Evolutionary conservation across 139 green algal genomes (phyloP).

Genomic region (Auxenochlorella pyrenoidosa): DNA sequence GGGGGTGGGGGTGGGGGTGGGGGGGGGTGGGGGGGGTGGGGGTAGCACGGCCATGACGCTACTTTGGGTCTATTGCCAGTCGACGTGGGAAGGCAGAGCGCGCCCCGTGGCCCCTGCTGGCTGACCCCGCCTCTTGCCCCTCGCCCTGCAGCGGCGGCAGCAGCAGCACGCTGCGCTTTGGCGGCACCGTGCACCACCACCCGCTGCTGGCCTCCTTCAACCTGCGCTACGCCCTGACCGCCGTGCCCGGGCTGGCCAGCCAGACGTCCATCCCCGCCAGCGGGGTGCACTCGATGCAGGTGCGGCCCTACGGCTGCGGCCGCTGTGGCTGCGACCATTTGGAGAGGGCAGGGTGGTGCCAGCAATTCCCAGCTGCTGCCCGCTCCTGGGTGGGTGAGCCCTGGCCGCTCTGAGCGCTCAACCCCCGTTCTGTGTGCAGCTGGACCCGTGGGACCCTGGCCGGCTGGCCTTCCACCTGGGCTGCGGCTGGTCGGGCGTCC

Average conservation of each 20-base stretch:
- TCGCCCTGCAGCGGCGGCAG: constrained; percentile 11
- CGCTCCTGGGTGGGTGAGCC: no score
- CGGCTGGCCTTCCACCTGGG: constrained; percentile 47
- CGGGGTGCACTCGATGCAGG: constrained; percentile 40
- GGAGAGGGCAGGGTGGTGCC: not conserved
- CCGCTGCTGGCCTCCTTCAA: constrained; percentile 33
- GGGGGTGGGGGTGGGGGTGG: no score
- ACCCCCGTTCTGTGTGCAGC: no score
- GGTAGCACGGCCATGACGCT: no score
- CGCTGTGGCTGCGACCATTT: not conserved
- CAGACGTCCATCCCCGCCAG: constrained; percentile 37
- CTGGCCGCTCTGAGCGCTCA: no score
- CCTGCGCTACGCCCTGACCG: constrained; percentile 25
- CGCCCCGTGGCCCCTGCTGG: no score
- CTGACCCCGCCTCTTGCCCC: no score
- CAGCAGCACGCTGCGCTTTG: constrained; percentile 37
- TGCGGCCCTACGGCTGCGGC: not conserved
- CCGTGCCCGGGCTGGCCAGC: constrained; percentile 33
- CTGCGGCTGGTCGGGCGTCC: constrained; percentile 47
- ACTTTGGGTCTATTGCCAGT: no score
- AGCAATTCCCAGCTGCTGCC: not conserved
- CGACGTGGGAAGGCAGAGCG: no score
- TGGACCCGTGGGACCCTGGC: constrained; percentile 26
- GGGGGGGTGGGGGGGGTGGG: no score
- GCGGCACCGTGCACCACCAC: constrained; percentile 43